A percentile compares a stretch with the other conserved stretches of the same genome.
Evolutionary conservation across 2,329 filamentous ascomycete genomes (phyloP).

Genomic region (Exophiala alcalophila): DNA sequence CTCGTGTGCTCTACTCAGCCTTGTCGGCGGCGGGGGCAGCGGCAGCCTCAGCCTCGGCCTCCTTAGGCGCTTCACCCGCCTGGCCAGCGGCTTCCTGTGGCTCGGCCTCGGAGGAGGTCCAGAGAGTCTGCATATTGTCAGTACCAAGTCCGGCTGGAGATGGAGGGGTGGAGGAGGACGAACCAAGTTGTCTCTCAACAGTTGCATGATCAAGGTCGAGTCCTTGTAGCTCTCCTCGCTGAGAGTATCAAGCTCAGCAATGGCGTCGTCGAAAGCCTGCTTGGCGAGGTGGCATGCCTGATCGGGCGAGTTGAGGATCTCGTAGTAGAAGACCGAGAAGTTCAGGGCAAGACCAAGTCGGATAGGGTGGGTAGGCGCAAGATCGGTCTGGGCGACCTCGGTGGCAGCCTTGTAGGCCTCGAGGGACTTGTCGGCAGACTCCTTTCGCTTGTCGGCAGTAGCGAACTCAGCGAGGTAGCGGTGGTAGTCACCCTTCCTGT

Average conservation of each 20-base stretch:
- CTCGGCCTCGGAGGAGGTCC: constrained; percentile 98
- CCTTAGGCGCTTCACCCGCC: constrained; percentile 31
- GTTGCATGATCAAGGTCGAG: constrained; percentile 97
- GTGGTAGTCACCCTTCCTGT: constrained; percentile 99
- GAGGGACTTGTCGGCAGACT: constrained; percentile 86
- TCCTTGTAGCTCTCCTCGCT: constrained; percentile 99
- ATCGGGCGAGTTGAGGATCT: constrained; percentile 98
- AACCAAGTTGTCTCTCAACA: constrained; percentile 94
- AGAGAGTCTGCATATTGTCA: constrained; percentile 71
- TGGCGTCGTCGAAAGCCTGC: constrained; percentile 93
- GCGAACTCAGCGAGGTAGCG: constrained; percentile 98
- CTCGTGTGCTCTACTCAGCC: constrained; percentile 24
- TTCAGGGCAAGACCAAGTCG: constrained; percentile 88
- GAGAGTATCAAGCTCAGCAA: constrained; percentile 94
- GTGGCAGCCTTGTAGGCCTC: constrained; percentile 96
- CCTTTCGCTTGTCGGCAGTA: constrained; percentile 90
- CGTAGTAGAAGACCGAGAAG: constrained; percentile 99
- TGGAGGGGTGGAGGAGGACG: constrained; percentile 33
- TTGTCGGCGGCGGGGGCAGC: constrained; percentile 27
- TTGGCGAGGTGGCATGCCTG: constrained; percentile 97
- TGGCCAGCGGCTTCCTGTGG: constrained; percentile 54
- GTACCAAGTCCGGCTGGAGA: too few species aligned
- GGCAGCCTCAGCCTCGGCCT: constrained; percentile 24
- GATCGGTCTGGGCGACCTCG: constrained; percentile 83
- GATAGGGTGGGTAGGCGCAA: constrained; percentile 89